phyloP scores from a whole-genome alignment of 1,284 basidiomycete species.

The Trichosporon sp. region DNA sequence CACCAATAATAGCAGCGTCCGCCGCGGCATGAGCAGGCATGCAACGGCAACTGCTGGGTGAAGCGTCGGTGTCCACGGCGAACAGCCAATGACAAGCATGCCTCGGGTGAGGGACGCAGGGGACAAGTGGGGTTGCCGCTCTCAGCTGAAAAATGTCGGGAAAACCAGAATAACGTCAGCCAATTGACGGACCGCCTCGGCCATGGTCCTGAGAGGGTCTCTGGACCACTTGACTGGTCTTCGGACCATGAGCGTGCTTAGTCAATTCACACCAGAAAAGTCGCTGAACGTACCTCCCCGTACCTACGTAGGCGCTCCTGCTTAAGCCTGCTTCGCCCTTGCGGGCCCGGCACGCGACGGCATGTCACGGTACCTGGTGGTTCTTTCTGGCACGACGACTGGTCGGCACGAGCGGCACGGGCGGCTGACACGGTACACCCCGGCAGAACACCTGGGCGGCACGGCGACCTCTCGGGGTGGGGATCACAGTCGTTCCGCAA shows the following conservation, averaged over 20 bases:
- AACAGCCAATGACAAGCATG: neutral
- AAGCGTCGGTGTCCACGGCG: neutral
- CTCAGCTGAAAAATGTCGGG: constrained; percentile 5
- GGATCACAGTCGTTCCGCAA: constrained; percentile 12
- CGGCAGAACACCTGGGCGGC: neutral
- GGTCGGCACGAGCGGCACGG: neutral
- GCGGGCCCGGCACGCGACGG: neutral
- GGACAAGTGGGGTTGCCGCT: neutral
- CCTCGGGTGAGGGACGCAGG: neutral
- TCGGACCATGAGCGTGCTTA: neutral
- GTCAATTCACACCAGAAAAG: constrained; percentile 3
- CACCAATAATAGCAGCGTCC: constrained; percentile 11
- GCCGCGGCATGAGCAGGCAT: constrained; percentile 13
- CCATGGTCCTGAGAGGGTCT: neutral
- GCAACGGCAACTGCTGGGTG: neutral
- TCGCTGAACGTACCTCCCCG: neutral
- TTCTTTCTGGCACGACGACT: neutral
- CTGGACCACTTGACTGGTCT: neutral
- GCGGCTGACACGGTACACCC: neutral
- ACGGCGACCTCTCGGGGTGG: neutral
- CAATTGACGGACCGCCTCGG: neutral
- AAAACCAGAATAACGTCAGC: constrained; percentile 1
- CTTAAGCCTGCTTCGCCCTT: neutral
- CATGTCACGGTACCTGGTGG: neutral
- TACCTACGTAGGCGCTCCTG: neutral